phyloP scores from a whole-genome alignment of 257 asterid genomes.

The Euphrasia confusa region DNA sequence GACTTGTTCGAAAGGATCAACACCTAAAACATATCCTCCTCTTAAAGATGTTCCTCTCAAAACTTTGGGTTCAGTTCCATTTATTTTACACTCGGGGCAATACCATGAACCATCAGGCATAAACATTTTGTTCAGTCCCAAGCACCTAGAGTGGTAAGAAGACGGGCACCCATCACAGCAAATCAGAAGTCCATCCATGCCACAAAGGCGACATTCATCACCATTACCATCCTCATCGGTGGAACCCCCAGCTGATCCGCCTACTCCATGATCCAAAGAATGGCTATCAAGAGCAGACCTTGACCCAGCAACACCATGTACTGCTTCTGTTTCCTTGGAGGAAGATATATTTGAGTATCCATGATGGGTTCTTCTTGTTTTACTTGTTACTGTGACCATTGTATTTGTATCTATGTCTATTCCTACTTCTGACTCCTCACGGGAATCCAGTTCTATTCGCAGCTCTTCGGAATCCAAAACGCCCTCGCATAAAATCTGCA shows the following conservation, averaged over 20 bases:
- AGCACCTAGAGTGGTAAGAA: slow-evolving; percentile 74
- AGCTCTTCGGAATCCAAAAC: slow-evolving; percentile 70
- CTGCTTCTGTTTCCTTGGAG: slow-evolving; percentile 41
- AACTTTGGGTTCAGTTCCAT: slow-evolving; percentile 46
- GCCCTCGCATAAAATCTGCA: slow-evolving; percentile 79
- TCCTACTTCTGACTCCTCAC: slow-evolving; percentile 69
- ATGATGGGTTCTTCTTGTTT: slow-evolving; percentile 57
- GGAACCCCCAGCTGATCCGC: slow-evolving; percentile 32
- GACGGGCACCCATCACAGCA: slow-evolving; percentile 93
- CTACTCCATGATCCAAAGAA: slow-evolving; percentile 31
- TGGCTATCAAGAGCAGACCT: slow-evolving; percentile 25
- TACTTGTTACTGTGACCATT: slow-evolving; percentile 33
- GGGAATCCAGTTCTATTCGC: slow-evolving; percentile 63
- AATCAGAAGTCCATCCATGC: slow-evolving; percentile 81
- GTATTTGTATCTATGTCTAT: slow-evolving; percentile 43
- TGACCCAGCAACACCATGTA: slow-evolving; percentile 31
- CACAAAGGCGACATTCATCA: slow-evolving; percentile 85
- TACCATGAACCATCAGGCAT: slow-evolving; percentile 72
- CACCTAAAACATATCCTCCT: slow-evolving; percentile 63
- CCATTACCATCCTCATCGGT: slow-evolving; percentile 66
- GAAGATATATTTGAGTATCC: slow-evolving; percentile 53
- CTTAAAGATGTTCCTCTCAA: slow-evolving; percentile 42
- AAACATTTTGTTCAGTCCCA: slow-evolving; percentile 68
- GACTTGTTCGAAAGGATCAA: slow-evolving; percentile 55
- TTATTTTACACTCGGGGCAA: slow-evolving; percentile 77